These are phyloP conservation scores for Zygoascus ofunaensis DNA, from an alignment of 805 yeast species.

Conservation along the genomic window DNA sequence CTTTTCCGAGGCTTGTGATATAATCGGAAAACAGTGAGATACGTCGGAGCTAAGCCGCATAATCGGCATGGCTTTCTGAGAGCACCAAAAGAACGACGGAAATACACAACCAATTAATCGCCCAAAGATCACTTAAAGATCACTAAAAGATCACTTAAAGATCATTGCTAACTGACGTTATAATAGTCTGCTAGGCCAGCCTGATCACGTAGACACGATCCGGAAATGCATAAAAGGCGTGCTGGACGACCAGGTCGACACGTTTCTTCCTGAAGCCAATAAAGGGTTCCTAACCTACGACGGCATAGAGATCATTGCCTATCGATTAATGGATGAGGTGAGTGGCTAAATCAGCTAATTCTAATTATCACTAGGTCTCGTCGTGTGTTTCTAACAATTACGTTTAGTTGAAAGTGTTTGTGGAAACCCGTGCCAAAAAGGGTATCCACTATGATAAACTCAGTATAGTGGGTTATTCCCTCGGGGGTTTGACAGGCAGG, in stretches of 20 bases:
- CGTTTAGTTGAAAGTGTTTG: background rate
- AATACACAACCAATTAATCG: too few species aligned
- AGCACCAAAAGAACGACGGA: too few species aligned
- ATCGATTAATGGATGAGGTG: conserved; percentile 61
- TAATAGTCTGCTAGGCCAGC: conserved; percentile 52
- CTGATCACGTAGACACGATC: conserved; percentile 45
- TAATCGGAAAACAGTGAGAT: too few species aligned
- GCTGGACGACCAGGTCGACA: conserved; percentile 29
- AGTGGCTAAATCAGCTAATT: too few species aligned
- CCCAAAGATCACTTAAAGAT: too few species aligned
- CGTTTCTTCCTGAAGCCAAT: conserved; percentile 46
- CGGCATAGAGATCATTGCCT: conserved; percentile 59
- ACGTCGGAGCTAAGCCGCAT: too few species aligned
- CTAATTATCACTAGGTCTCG: too few species aligned
- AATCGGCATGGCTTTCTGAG: too few species aligned
- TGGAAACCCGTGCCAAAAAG: conserved; percentile 27
- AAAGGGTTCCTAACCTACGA: conserved; percentile 73
- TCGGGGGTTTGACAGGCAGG: conserved; percentile 81
- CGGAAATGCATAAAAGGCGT: conserved; percentile 34
- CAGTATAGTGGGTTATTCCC: conserved; percentile 75
- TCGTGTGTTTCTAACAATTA: too few species aligned
- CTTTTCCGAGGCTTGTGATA: too few species aligned
- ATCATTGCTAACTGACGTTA: conserved; percentile 1
- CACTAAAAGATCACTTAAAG: too few species aligned
- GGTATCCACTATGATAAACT: conserved; percentile 44